These are phyloP conservation scores for Naganishia vaughanmartiniae DNA, from an alignment of 768 basidiomycete species.

Conservation along the genomic window DNA sequence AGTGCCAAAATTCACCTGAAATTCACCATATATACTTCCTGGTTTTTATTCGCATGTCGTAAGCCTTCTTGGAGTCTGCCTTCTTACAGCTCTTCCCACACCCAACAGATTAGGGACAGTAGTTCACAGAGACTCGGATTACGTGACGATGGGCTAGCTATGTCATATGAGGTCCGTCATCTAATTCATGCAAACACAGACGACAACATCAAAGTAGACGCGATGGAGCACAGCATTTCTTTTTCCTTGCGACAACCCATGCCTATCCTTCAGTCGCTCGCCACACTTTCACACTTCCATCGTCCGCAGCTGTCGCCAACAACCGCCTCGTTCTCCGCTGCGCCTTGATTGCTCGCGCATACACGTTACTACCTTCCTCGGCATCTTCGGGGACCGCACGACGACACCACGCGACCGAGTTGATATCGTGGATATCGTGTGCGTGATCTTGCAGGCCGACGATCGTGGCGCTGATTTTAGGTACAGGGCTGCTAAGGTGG, in stretches of 20 bases:
- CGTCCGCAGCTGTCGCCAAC: conserved; percentile 81
- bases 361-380: conserved; percentile 22
- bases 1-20: too few species aligned
- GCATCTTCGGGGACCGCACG: conserved; percentile 29
- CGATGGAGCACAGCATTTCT: too few species aligned
- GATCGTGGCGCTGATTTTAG: not conserved
- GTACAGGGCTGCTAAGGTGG: not conserved
- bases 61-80: too few species aligned
- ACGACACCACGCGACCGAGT: conserved; percentile 79
- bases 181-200: too few species aligned
- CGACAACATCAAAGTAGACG: too few species aligned
- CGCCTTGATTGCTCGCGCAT: not conserved
- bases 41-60: too few species aligned
- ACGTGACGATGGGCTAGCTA: too few species aligned
- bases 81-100: too few species aligned
- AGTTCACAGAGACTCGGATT: too few species aligned
- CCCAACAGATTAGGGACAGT: too few species aligned
- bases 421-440: conserved; percentile 82
- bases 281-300: conserved; percentile 81
- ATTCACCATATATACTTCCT: too few species aligned
- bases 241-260: not conserved
- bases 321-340: conserved; percentile 61
- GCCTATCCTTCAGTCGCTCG: not conserved
- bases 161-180: too few species aligned
- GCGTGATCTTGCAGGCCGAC: conserved; percentile 57